Evolutionary conservation across 495 filamentous ascomycete genomes (phyloP).

Genomic region (Eremomyces bilateralis): DNA sequence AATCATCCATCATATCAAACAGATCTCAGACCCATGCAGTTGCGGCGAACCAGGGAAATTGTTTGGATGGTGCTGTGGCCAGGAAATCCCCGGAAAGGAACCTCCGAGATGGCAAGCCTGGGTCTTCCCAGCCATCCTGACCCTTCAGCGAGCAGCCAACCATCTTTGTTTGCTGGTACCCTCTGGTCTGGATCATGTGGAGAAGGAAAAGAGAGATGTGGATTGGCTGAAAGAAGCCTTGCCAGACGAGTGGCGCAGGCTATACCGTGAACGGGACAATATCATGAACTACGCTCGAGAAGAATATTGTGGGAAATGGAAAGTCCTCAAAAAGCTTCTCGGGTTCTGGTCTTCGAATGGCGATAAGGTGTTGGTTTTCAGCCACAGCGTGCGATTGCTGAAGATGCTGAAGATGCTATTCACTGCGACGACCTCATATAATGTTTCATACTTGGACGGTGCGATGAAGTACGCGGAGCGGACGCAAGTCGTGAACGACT

Average conservation of each 20-base stretch:
- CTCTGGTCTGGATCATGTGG: slow-evolving; percentile 35
- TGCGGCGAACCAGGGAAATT: slow-evolving; percentile 52
- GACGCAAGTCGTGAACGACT: slow-evolving; percentile 56
- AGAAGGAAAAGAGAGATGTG: slow-evolving; percentile 67
- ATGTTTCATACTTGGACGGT: slow-evolving; percentile 77
- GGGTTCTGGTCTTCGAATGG: slow-evolving; percentile 75
- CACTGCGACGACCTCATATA: slow-evolving; percentile 63
- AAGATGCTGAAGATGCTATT: slow-evolving; percentile 77
- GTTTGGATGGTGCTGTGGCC: slow-evolving; percentile 64
- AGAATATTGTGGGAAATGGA: slow-evolving; percentile 96
- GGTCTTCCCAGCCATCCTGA: slow-evolving; percentile 70
- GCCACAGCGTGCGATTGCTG: slow-evolving; percentile 65
- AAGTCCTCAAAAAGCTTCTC: slow-evolving; percentile 67
- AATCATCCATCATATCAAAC: slow-evolving; percentile 44
- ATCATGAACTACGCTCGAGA: slow-evolving; percentile 70
- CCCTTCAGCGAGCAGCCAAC: slow-evolving; percentile 73
- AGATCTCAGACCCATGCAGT: slow-evolving; percentile 40
- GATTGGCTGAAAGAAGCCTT: slow-evolving; percentile 54
- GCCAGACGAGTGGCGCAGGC: slow-evolving; percentile 52
- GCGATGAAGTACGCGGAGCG: slow-evolving; percentile 73
- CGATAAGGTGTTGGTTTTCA: slow-evolving; percentile 88
- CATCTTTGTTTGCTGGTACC: slow-evolving; percentile 83
- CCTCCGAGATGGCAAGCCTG: slow-evolving; percentile 49
- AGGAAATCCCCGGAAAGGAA: slow-evolving; percentile 26
- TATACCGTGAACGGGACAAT: slow-evolving; percentile 55